A percentile compares a stretch with the other conserved stretches of the same genome.
Conservation (phyloP, 148 eudicot species). For the Talinum fruticosum region DNA sequence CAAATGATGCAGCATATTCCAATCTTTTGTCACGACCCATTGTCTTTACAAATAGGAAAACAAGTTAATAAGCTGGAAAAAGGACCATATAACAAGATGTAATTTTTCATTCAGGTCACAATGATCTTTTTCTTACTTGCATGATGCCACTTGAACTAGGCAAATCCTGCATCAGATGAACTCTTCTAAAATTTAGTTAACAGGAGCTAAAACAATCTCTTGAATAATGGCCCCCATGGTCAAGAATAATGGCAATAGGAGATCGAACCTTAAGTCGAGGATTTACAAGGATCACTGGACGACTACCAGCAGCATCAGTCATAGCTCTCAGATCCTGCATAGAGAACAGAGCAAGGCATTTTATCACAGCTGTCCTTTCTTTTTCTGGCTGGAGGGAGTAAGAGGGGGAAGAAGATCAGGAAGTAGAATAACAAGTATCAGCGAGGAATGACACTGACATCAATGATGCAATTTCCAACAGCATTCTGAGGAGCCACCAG, state of each 20-base stretch:
- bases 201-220: not conserved
- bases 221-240: not conserved
- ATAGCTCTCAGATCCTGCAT: constrained; percentile 87
- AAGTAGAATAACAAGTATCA: not conserved
- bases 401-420: not conserved
- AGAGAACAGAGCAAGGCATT: not conserved
- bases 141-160: constrained; percentile 94
- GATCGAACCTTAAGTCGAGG: constrained; percentile 83
- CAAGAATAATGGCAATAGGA: not conserved
- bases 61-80: constrained; percentile 6
- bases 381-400: not conserved
- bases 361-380: not conserved
- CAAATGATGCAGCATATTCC: constrained; percentile 94
- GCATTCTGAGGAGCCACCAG: constrained; percentile 99
- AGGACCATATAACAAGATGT: not conserved
- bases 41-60: constrained; percentile 44
- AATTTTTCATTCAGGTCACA: not conserved
- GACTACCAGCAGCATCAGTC: constrained; percentile 95
- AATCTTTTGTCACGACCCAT: constrained; percentile 96
- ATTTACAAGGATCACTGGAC: constrained; percentile 91
- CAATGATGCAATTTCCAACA: constrained; percentile 93
- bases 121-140: constrained; percentile 64
- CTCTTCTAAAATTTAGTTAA: not conserved
- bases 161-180: constrained; percentile 56
- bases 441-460: constrained; percentile 42